Conservation (phyloP, 2,329 filamentous ascomycete species). For the Pseudogymnoascus sp. region DNA sequence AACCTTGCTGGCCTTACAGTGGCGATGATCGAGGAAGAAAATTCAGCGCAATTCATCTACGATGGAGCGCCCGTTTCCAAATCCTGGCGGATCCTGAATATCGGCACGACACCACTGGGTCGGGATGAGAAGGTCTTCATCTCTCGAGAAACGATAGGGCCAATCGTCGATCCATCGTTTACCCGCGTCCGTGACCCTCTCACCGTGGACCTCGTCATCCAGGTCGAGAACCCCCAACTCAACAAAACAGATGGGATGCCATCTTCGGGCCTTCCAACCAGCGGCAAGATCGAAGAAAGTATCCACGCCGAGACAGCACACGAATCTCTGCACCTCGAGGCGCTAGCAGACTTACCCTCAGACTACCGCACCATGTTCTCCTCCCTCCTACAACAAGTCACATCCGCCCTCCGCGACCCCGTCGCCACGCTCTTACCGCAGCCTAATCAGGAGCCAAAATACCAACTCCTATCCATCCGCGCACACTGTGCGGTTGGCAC, state of each 20-base stretch:
- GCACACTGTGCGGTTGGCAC: conserved; percentile 41
- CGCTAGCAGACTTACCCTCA: conserved; percentile 19
- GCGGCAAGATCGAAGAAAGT: conserved; percentile 16
- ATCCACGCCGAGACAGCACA: conserved; percentile 12
- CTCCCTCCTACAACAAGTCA: conserved; percentile 41
- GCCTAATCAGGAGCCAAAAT: conserved; percentile 24
- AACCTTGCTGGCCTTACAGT: conserved; percentile 52
- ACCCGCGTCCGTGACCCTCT: conserved; percentile 65
- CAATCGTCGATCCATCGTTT: conserved; percentile 76
- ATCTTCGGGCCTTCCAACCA: neutral
- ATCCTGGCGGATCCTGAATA: conserved; percentile 65
- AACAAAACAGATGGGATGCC: conserved; percentile 13
- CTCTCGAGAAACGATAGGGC: conserved; percentile 63
- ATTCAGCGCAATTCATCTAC: conserved; percentile 25
- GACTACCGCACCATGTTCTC: conserved; percentile 32
- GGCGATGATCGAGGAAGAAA: conserved; percentile 57
- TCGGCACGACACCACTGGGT: conserved; percentile 73
- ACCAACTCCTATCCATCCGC: conserved; percentile 29
- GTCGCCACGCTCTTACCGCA: conserved; percentile 31
- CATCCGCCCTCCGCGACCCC: conserved; percentile 40
- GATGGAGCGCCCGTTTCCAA: conserved; percentile 28
- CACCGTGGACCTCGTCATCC: conserved; percentile 65
- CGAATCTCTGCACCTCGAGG: conserved; percentile 1
- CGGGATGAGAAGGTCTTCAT: conserved; percentile 83
- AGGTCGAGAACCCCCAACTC: conserved; percentile 22